A percentile compares a stretch with the other conserved stretches of the same genome.
phyloP scores from a whole-genome alignment of 306 rosid species.

The Clitoria ternatea region DNA sequence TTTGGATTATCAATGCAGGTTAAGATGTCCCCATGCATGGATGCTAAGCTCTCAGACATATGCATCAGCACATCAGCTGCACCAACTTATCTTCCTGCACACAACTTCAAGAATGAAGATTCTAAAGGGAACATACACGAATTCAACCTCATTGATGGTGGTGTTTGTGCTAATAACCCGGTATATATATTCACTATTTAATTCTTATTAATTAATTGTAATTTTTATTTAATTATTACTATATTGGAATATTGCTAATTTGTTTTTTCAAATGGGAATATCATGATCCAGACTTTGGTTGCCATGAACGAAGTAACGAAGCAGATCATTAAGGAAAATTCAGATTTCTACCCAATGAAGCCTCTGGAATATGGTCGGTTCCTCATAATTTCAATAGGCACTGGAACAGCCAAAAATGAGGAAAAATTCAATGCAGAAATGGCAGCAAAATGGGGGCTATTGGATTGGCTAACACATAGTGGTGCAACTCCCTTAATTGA shows the following conservation, averaged over 20 bases:
- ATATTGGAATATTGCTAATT: slow-evolving; percentile 9
- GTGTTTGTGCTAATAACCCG: slow-evolving; percentile 63
- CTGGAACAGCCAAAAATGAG: too few relatives aligned
- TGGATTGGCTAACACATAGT: slow-evolving; percentile 28
- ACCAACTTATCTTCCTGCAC: slow-evolving; percentile 55
- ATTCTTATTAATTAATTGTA: not conserved
- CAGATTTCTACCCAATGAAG: slow-evolving; percentile 33
- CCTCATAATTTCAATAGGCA: slow-evolving; percentile 32
- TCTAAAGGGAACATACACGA: slow-evolving; percentile 21
- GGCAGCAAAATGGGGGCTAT: slow-evolving; percentile 36
- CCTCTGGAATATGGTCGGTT: slow-evolving; percentile 26
- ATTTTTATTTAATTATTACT: not conserved
- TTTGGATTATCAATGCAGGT: too few relatives aligned
- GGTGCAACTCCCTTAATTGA: slow-evolving; percentile 34
- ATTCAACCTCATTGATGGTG: slow-evolving; percentile 67
- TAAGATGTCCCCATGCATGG: slow-evolving; percentile 20
- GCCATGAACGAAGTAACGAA: slow-evolving; percentile 34
- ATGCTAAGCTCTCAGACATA: slow-evolving; percentile 48
- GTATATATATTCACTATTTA: slow-evolving; percentile 25
- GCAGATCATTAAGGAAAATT: slow-evolving; percentile 9
- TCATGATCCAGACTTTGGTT: slow-evolving; percentile 25
- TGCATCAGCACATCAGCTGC: slow-evolving; percentile 58
- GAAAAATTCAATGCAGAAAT: slow-evolving; percentile 24
- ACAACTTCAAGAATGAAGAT: slow-evolving; percentile 33
- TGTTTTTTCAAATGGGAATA: not conserved